Percentiles rank a stretch among this genome's conserved stretches.
phyloP scores from a whole-genome alignment of 495 filamentous ascomycete species.

The Talaromyces liani region DNA sequence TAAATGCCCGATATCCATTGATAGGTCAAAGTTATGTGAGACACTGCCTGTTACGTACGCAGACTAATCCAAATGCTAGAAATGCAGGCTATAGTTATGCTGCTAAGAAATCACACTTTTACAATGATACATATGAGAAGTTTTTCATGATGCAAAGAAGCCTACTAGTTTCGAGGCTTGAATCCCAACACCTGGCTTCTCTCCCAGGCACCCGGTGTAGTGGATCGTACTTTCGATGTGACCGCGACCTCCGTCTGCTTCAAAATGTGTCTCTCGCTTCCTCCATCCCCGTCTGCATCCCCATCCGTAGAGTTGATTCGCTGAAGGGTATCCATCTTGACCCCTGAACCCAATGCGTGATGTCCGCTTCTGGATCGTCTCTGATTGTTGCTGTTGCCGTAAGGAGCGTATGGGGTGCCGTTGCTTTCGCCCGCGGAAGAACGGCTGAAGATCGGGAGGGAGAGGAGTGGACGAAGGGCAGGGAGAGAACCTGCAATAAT shows the following conservation, averaged over 20 bases:
- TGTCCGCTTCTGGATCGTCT: neutral
- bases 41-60: neutral
- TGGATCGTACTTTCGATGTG: neutral
- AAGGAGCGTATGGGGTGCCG: neutral
- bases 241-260: slow-evolving; percentile 2
- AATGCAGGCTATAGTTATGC: neutral
- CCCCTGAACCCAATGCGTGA: neutral
- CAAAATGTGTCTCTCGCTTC: slow-evolving; percentile 2
- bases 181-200: slow-evolving; percentile 5
- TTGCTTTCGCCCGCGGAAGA: neutral
- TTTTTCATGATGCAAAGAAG: neutral
- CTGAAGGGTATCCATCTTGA: slow-evolving; percentile 4
- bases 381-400: neutral
- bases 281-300: neutral
- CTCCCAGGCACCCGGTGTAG: slow-evolving; percentile 2
- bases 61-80: neutral
- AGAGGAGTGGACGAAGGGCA: slow-evolving; percentile 39
- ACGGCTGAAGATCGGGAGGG: slow-evolving; percentile 4
- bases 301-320: neutral
- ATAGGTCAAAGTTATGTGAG: neutral
- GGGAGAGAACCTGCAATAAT: slow-evolving; percentile 40
- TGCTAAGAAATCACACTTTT: neutral
- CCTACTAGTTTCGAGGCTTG: neutral
- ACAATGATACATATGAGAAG: neutral
- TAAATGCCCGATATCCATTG: neutral